phyloP scores from a whole-genome alignment of 108 stramenopile species.

The Skeletonema menzelii region DNA sequence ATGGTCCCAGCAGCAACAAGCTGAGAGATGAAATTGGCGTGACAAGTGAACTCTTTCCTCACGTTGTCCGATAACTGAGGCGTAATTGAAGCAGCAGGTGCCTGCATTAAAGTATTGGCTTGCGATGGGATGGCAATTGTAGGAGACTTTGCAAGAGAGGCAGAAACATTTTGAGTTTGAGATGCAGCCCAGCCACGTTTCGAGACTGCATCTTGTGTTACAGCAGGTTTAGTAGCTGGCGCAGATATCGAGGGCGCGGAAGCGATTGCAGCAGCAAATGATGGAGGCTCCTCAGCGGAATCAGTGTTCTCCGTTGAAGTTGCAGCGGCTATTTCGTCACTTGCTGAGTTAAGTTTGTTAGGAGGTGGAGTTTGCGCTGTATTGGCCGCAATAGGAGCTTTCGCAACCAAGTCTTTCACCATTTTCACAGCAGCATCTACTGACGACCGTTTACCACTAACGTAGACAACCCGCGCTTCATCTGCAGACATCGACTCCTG shows the following conservation, averaged over 20 bases:
- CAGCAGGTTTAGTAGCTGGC: slow-evolving; percentile 3
- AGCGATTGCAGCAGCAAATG: slow-evolving; percentile 41
- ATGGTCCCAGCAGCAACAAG: slow-evolving; percentile 89
- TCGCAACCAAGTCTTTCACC: slow-evolving; percentile 77
- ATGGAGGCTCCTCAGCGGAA: slow-evolving; percentile 11
- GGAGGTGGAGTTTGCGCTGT: slow-evolving; percentile 22
- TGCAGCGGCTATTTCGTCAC: slow-evolving; percentile 7
- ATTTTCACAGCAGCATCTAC: slow-evolving; percentile 77
- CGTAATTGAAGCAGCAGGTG: not conserved
- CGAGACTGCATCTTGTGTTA: slow-evolving; percentile 17
- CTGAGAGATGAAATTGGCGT: slow-evolving; percentile 80
- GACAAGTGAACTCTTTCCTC: slow-evolving; percentile 57
- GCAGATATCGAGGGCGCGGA: slow-evolving; percentile 15
- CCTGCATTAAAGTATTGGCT: not conserved
- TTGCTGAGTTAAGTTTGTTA: slow-evolving; percentile 6
- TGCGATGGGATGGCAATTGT: not conserved
- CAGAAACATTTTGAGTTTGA: slow-evolving; percentile 12
- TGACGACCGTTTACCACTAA: slow-evolving; percentile 73
- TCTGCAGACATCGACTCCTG: slow-evolving; percentile 79
- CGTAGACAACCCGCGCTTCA: slow-evolving; percentile 80
- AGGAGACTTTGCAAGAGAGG: not conserved
- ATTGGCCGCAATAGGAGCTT: slow-evolving; percentile 65
- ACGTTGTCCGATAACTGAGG: slow-evolving; percentile 13
- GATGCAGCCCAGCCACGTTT: slow-evolving; percentile 18
- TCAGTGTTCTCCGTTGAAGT: slow-evolving; percentile 13